Percentiles rank a stretch among this genome's conserved stretches.
Conservation (phyloP, 345 rosid genomes). For the Toxicodendron radicans region DNA sequence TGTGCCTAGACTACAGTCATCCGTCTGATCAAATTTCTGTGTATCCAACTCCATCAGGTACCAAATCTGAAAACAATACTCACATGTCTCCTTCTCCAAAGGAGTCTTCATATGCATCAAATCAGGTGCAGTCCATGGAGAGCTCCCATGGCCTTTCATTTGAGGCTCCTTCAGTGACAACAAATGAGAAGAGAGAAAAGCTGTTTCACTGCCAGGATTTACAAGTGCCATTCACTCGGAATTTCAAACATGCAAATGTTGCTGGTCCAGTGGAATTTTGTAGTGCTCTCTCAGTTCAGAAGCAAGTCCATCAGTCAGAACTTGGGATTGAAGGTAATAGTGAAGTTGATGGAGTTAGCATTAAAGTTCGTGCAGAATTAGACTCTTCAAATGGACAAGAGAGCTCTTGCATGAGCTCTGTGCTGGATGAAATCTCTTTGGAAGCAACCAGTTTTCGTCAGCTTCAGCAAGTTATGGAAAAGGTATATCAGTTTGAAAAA, state of each 20-base stretch:
- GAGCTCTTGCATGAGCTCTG: conserved; percentile 62
- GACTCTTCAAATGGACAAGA: conserved; percentile 55
- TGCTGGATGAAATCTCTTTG: conserved; percentile 64
- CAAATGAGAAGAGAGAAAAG: conserved; percentile 32
- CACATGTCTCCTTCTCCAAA: conserved; percentile 45
- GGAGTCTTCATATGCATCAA: conserved; percentile 62
- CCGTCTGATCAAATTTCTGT: conserved; percentile 51
- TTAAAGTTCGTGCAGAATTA: conserved; percentile 38
- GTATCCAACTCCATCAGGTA: conserved; percentile 46
- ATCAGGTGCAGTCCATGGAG: conserved; percentile 48
- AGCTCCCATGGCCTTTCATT: conserved; percentile 38
- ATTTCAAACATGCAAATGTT: conserved; percentile 32
- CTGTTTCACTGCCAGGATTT: conserved; percentile 27
- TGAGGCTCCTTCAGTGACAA: conserved; percentile 34
- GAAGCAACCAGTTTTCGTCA: conserved; percentile 84
- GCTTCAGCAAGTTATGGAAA: conserved; percentile 79
- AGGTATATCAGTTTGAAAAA: conserved; percentile 36
- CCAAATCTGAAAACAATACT: conserved; percentile 48
- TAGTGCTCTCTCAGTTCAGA: conserved; percentile 43
- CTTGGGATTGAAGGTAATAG: conserved; percentile 39
- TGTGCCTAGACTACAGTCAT: conserved; percentile 34
- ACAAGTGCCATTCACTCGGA: conserved; percentile 31
- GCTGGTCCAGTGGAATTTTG: conserved; percentile 37
- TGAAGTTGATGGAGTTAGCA: conserved; percentile 43
- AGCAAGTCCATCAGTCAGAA: conserved; percentile 34